phyloP scores from a whole-genome alignment of 2,329 filamentous ascomycete genomes.

The Pestalotiopsis sp. region DNA sequence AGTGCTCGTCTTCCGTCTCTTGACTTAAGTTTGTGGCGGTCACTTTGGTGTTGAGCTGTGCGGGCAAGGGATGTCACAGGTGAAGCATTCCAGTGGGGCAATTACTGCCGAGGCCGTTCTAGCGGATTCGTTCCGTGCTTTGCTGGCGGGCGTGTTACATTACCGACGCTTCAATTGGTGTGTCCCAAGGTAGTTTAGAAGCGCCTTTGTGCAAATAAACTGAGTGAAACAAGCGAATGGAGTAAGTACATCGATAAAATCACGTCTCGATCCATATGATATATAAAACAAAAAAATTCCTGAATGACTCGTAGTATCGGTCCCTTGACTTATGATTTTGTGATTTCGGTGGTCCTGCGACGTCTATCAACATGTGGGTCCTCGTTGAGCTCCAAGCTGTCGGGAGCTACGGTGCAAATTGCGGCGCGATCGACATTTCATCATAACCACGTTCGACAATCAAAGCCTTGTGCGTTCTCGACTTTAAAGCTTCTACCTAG shows the following conservation, averaged over 20 bases:
- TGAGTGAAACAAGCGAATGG: no score
- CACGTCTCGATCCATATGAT: no score
- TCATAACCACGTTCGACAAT: not conserved
- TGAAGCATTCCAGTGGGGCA: constrained; percentile 11
- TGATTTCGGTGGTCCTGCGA: not conserved
- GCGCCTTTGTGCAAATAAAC: no score
- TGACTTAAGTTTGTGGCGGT: not conserved
- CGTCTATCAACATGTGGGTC: not conserved
- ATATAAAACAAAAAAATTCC: no score
- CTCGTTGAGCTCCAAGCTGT: constrained; percentile 1
- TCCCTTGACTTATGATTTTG: not conserved
- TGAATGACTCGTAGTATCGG: not conserved
- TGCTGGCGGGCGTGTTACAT: not conserved
- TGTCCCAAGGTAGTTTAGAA: no score
- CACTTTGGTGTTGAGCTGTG: not conserved
- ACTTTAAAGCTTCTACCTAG: not conserved
- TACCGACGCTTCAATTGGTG: no score
- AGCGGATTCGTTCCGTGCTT: constrained; percentile 1
- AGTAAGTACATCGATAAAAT: no score
- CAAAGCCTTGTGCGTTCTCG: not conserved
- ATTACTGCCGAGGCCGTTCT: constrained; percentile 9
- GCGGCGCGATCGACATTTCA: constrained; percentile 2
- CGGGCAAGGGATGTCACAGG: not conserved
- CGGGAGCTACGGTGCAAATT: constrained; percentile 8
- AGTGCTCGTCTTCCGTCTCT: not conserved